These are phyloP conservation scores for Phytophthora sansomeana DNA, from an alignment of 352 stramenopile genomes.

Conservation along the genomic window DNA sequence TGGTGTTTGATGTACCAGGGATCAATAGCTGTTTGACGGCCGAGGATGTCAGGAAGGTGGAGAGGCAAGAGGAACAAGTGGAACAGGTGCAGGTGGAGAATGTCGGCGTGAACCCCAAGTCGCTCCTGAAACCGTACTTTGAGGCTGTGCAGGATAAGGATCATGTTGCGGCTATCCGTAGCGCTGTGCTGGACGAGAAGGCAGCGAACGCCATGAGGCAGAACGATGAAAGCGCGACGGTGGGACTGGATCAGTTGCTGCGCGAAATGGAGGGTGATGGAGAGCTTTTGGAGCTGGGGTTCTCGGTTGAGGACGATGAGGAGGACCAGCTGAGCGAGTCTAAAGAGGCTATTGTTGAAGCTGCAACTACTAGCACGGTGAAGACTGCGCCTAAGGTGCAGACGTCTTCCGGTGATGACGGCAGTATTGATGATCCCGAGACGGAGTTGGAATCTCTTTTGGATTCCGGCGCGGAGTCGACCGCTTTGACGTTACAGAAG, in stretches of 20 bases:
- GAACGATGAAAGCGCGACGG: conserved; percentile 55
- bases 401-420: background rate
- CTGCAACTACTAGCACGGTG: background rate
- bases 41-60: conserved; percentile 51
- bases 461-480: conserved; percentile 20
- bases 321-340: conserved; percentile 15
- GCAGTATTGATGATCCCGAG: conserved; percentile 46
- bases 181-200: conserved; percentile 71
- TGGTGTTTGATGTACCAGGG: conserved; percentile 64
- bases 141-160: conserved; percentile 63
- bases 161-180: conserved; percentile 60
- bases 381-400: background rate
- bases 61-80: conserved; percentile 9
- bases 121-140: conserved; percentile 75
- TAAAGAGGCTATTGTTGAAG: conserved; percentile 4
- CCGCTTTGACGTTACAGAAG: conserved; percentile 25
- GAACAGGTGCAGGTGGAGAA: conserved; percentile 25
- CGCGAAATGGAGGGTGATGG: conserved; percentile 77
- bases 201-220: conserved; percentile 62
- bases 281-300: conserved; percentile 65
- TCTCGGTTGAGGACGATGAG: conserved; percentile 55
- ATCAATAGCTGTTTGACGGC: conserved; percentile 62
- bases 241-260: conserved; percentile 75
- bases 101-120: conserved; percentile 63
- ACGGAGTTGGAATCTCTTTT: conserved; percentile 64